Conservation (phyloP, 2,329 filamentous ascomycete species). For the Ceratocystis cacaofunesta region DNA sequence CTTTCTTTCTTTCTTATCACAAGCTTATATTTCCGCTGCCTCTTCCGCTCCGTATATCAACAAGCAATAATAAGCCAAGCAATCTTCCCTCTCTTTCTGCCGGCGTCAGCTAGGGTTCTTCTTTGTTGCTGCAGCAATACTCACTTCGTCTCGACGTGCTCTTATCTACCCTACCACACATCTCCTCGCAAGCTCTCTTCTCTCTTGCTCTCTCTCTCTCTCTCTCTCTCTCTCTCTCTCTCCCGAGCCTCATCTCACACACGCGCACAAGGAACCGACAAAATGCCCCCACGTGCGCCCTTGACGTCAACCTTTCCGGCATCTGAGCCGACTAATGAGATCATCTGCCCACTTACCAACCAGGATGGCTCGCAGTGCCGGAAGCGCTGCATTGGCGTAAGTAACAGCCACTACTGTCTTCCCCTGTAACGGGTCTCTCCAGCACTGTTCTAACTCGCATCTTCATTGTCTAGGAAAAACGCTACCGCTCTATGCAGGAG, state of each 20-base stretch:
- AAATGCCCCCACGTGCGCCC: constrained; percentile 77
- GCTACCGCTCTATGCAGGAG: constrained; percentile 98
- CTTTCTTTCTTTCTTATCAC: constrained; percentile 2
- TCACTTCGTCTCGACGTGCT: background rate
- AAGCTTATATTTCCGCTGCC: background rate
- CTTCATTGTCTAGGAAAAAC: constrained; percentile 54
- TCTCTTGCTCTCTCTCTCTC: background rate
- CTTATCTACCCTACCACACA: background rate
- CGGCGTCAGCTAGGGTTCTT: too few species aligned
- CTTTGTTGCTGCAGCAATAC: background rate
- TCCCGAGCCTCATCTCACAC: background rate
- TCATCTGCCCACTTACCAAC: constrained; percentile 88
- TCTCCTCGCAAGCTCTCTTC: background rate
- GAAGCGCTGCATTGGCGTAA: constrained; percentile 95
- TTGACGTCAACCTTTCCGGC: constrained; percentile 85
- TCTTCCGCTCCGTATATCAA: background rate
- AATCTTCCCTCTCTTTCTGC: background rate
- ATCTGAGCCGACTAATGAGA: constrained; percentile 84
- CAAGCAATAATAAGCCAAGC: background rate
- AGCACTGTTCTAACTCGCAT: constrained; percentile 7
- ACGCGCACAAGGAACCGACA: background rate
- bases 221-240: background rate
- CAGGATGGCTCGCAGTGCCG: constrained; percentile 94
- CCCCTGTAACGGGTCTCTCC: background rate
- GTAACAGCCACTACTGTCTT: constrained; percentile 29